Evolutionary conservation across 305 asterid genomes (phyloP).

Genomic region (Fraxinus sp.): DNA sequence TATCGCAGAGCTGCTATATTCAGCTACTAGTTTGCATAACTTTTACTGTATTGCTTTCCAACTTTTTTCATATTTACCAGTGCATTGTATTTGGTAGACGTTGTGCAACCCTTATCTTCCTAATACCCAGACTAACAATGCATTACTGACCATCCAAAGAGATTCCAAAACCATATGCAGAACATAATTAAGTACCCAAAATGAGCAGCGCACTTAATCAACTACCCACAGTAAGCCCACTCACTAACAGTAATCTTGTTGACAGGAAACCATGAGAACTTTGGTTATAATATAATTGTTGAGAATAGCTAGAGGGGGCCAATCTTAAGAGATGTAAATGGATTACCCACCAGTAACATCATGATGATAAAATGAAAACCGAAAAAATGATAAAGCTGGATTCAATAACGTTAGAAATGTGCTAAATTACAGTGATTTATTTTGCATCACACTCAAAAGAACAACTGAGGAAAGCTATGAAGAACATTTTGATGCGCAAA

Average conservation of each 20-base stretch:
- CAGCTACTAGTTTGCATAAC: neutral
- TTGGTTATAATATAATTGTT: neutral
- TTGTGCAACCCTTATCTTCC: neutral
- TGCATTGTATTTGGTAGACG: neutral
- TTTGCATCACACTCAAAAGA: neutral
- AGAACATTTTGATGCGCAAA: neutral
- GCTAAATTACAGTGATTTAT: neutral
- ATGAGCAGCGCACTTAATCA: neutral
- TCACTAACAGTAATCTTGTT: neutral
- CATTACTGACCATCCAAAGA: neutral
- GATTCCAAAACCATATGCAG: neutral
- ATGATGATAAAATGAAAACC: too few relatives aligned
- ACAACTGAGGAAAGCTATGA: neutral
- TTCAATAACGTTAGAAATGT: neutral
- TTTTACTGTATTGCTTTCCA: neutral
- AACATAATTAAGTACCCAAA: slow-evolving; percentile 12
- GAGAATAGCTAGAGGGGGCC: neutral
- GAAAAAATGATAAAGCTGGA: neutral
- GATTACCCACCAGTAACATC: too few relatives aligned
- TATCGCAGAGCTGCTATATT: neutral
- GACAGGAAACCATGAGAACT: neutral
- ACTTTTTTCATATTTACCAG: neutral
- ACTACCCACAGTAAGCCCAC: neutral
- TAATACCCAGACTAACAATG: neutral
- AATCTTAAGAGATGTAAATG: neutral